These are phyloP conservation scores for Cruciata laevipes DNA, from an alignment of 257 asterid species.

Conservation along the genomic window DNA sequence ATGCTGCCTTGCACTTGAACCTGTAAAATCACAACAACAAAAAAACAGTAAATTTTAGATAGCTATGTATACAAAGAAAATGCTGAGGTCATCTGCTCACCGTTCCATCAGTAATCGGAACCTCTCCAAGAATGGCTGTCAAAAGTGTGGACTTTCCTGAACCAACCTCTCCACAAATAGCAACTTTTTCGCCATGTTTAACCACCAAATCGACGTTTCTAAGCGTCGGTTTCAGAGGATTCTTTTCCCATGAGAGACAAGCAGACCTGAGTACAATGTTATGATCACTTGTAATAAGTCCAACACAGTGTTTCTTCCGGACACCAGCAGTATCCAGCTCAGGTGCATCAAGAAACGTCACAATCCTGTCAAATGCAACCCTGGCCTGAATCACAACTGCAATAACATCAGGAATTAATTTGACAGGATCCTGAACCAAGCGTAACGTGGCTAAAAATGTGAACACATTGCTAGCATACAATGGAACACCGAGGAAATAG, in stretches of 20 bases:
- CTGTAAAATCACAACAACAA: slow-evolving; percentile 23
- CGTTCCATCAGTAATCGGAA: slow-evolving; percentile 64
- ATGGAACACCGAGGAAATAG: slow-evolving; percentile 61
- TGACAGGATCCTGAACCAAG: slow-evolving; percentile 81
- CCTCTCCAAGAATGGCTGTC: slow-evolving; percentile 84
- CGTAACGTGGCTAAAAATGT: slow-evolving; percentile 87
- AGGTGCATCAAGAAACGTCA: slow-evolving; percentile 63
- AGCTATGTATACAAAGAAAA: neutral
- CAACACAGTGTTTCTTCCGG: slow-evolving; percentile 23
- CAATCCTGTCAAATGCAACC: slow-evolving; percentile 67
- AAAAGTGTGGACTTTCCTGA: slow-evolving; percentile 94
- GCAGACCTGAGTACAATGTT: slow-evolving; percentile 46
- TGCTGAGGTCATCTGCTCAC: slow-evolving; percentile 39
- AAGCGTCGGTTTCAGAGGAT: slow-evolving; percentile 46
- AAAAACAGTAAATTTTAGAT: neutral
- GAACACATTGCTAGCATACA: slow-evolving; percentile 75
- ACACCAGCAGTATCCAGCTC: slow-evolving; percentile 50
- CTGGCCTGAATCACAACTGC: slow-evolving; percentile 86
- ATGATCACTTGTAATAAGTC: slow-evolving; percentile 13
- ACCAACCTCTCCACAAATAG: slow-evolving; percentile 97
- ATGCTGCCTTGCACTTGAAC: slow-evolving; percentile 63
- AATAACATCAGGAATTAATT: slow-evolving; percentile 79
- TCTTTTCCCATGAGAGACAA: slow-evolving; percentile 70
- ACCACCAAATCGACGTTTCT: slow-evolving; percentile 45
- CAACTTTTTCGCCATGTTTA: slow-evolving; percentile 63